Evolutionary conservation across 2,329 filamentous ascomycete species (phyloP).

Genomic region (Diaporthe citrichinensis): DNA sequence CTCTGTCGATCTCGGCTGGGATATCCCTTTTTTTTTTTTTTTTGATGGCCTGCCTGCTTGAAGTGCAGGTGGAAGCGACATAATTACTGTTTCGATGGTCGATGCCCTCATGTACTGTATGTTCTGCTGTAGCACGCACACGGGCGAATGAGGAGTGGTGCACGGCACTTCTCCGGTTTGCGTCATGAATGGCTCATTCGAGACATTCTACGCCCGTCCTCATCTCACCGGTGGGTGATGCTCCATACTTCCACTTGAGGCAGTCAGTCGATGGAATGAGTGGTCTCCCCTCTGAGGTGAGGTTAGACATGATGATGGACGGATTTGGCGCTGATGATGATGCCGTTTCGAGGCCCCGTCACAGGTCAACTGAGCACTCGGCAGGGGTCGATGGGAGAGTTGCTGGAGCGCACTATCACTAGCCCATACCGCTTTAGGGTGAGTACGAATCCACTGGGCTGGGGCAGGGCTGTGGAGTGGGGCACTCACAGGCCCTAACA

Average conservation of each 20-base stretch:
- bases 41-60: background rate
- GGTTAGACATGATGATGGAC: constrained; percentile 14
- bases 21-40: background rate
- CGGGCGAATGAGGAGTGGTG: background rate
- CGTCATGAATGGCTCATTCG: background rate
- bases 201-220: background rate
- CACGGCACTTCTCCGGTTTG: background rate
- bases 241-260: background rate
- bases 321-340: constrained; percentile 1
- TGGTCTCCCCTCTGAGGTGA: background rate
- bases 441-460: constrained; percentile 12
- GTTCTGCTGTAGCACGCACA: background rate
- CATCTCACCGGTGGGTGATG: background rate
- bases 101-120: background rate
- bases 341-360: constrained; percentile 20
- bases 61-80: constrained; percentile 4
- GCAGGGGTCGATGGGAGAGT: background rate
- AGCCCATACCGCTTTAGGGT: constrained; percentile 9
- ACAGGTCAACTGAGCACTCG: constrained; percentile 26
- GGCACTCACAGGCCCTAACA: background rate
- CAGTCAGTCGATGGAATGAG: background rate
- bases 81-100: background rate
- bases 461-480: constrained; percentile 30
- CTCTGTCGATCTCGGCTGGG: constrained; percentile 22
- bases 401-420: background rate